These are phyloP conservation scores for Plenodomus lindquistii DNA, from an alignment of 2,329 filamentous ascomycete genomes.

Conservation along the genomic window DNA sequence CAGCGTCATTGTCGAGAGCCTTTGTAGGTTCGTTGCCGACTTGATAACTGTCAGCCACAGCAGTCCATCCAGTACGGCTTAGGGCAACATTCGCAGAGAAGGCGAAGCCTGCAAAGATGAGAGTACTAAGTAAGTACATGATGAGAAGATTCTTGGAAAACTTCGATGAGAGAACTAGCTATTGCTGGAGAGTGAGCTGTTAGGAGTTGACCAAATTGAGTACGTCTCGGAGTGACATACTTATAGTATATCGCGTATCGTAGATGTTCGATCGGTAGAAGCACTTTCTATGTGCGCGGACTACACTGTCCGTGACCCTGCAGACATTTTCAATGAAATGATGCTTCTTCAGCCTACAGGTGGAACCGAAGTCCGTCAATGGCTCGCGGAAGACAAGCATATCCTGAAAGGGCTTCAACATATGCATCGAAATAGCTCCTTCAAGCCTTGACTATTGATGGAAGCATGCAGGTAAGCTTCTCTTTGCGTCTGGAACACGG, in stretches of 20 bases:
- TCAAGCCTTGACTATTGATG: background rate
- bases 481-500: background rate
- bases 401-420: background rate
- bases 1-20: slow-evolving; percentile 36
- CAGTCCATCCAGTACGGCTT: slow-evolving; percentile 28
- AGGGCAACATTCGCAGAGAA: slow-evolving; percentile 21
- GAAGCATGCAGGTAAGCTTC: background rate
- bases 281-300: background rate
- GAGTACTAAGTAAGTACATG: slow-evolving; percentile 2
- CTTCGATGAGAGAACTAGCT: background rate
- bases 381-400: background rate
- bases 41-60: slow-evolving; percentile 30
- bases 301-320: background rate
- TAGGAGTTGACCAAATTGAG: background rate
- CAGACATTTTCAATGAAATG: background rate
- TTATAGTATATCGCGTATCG: background rate
- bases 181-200: background rate
- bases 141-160: background rate
- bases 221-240: background rate
- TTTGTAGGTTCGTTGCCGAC: slow-evolving; percentile 25
- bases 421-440: background rate
- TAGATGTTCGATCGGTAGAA: background rate
- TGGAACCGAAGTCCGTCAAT: background rate
- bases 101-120: slow-evolving; percentile 7
- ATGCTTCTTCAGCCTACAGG: background rate